A percentile compares a stretch with the other conserved stretches of the same genome.
Evolutionary conservation across 176 grass and related monocot genomes (phyloP).

Genomic region (Tillandsia fasciculata): DNA sequence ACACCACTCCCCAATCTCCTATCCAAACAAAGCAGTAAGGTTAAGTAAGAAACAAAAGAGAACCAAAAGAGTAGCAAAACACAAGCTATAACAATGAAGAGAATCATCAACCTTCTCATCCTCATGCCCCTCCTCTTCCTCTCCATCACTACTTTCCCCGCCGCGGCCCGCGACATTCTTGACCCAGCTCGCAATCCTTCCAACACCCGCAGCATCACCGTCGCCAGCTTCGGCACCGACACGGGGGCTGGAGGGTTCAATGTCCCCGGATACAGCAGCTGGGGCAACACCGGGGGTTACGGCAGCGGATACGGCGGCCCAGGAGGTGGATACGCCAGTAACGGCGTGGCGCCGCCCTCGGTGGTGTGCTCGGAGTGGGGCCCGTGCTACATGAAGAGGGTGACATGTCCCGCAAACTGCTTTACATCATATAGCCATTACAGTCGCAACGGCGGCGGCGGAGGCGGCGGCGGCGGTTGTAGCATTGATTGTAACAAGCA

Average conservation of each 20-base stretch:
- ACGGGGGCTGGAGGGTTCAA: conserved; percentile 18
- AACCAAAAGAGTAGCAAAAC: no score
- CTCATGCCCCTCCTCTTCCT: conserved; percentile 1
- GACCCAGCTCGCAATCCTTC: background rate
- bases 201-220: background rate
- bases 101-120: background rate
- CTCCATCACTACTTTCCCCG: background rate
- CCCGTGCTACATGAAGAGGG: conserved; percentile 35
- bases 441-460: conserved; percentile 31
- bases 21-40: no score
- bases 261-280: conserved; percentile 3
- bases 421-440: conserved; percentile 45
- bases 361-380: conserved; percentile 42
- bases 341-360: conserved; percentile 32
- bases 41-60: no score
- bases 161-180: background rate
- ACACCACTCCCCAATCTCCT: no score
- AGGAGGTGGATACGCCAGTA: conserved; percentile 23
- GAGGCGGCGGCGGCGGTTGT: conserved; percentile 43
- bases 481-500: conserved; percentile 47
- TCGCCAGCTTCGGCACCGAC: background rate
- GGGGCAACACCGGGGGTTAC: conserved; percentile 11
- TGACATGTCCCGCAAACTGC: conserved; percentile 44
- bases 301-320: conserved; percentile 21
- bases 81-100: background rate